These are phyloP conservation scores for Fusarium pseudonygamai DNA, from an alignment of 2,329 filamentous ascomycete genomes.

Conservation along the genomic window DNA sequence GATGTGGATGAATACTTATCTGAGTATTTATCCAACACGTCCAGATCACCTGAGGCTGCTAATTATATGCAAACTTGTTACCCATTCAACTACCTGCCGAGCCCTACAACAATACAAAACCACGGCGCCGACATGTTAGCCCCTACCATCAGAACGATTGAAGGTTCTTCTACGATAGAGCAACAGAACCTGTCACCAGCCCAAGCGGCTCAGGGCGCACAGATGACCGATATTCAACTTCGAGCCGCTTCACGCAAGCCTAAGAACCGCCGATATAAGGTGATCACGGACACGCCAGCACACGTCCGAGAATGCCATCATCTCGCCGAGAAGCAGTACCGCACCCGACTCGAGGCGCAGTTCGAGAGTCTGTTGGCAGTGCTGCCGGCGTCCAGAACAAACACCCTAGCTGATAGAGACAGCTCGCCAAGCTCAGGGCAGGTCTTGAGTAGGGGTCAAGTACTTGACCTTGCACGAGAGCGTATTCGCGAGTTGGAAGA, in stretches of 20 bases:
- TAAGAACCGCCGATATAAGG: neutral
- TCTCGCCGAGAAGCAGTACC: neutral
- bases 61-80: neutral
- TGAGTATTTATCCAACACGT: neutral
- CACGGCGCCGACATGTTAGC: neutral
- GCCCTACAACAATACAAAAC: rapidly evolving
- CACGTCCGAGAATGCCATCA: neutral
- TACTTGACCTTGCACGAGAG: neutral
- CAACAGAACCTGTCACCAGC: no score
- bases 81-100: neutral
- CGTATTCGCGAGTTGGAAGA: neutral
- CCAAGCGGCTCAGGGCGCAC: neutral
- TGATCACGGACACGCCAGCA: neutral
- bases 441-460: neutral
- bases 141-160: rapidly evolving
- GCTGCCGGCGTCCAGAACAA: neutral
- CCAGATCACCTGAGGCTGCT: neutral
- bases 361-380: neutral
- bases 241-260: neutral
- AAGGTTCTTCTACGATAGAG: rapidly evolving
- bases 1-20: neutral
- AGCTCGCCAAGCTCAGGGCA: neutral
- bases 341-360: neutral
- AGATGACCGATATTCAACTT: neutral
- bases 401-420: neutral